These are phyloP conservation scores for Penicillium herquei DNA, from an alignment of 495 filamentous ascomycete genomes.

Conservation along the genomic window DNA sequence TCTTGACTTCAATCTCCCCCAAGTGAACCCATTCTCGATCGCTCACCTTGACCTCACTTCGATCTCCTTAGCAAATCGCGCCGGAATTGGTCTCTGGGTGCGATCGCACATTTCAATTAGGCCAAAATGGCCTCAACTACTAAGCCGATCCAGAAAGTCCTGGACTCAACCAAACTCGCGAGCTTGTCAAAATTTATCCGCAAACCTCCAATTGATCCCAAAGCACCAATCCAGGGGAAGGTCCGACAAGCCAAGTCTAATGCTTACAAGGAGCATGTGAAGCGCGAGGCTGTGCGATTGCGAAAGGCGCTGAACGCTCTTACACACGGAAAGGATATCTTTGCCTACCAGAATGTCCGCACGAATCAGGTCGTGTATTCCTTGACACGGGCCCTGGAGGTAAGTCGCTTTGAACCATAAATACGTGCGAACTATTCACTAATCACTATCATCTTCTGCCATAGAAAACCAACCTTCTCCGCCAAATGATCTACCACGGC, in stretches of 20 bases:
- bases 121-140: constrained; percentile 45
- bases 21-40: constrained; percentile 14
- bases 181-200: constrained; percentile 39
- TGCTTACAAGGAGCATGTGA: constrained; percentile 40
- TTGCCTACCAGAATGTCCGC: constrained; percentile 74
- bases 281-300: constrained; percentile 41
- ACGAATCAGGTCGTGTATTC: constrained; percentile 86
- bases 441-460: constrained; percentile 1
- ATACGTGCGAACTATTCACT: background rate
- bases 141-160: constrained; percentile 30
- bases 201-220: constrained; percentile 38
- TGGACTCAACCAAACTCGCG: constrained; percentile 47
- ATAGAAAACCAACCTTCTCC: constrained; percentile 64
- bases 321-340: constrained; percentile 70
- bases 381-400: constrained; percentile 64
- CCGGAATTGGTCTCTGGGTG: background rate
- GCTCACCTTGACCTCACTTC: constrained; percentile 1
- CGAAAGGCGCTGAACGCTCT: constrained; percentile 46
- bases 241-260: constrained; percentile 37
- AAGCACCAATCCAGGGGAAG: constrained; percentile 40
- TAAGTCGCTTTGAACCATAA: constrained; percentile 33
- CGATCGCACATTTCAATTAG: constrained; percentile 12
- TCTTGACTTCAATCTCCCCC: constrained; percentile 18
- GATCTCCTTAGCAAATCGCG: background rate
- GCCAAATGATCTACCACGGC: constrained; percentile 82